These are phyloP conservation scores for Leptographium radiaticola DNA, from an alignment of 2,329 filamentous ascomycete species.

Conservation along the genomic window DNA sequence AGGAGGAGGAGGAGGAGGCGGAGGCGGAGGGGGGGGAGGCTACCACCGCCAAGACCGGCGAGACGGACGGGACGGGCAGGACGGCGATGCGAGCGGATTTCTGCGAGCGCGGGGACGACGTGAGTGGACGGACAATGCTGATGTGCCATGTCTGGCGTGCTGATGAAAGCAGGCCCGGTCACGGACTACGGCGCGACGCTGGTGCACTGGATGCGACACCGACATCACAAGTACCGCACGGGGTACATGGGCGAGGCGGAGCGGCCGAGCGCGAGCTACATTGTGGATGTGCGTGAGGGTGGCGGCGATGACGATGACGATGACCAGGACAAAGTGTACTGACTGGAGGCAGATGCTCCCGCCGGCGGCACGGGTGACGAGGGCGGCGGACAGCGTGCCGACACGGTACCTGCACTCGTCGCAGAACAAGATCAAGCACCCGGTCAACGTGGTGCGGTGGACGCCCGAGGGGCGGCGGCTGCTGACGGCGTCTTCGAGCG, in stretches of 20 bases:
- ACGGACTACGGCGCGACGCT: constrained; percentile 89
- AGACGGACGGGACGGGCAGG: constrained; percentile 2
- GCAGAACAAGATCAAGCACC: constrained; percentile 94
- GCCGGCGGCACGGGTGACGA: constrained; percentile 60
- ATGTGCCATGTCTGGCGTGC: neutral
- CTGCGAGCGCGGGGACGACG: constrained; percentile 11
- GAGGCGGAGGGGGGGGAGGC: constrained; percentile 6
- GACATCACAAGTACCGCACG: constrained; percentile 63
- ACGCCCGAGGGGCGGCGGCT: constrained; percentile 88
- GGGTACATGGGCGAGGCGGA: constrained; percentile 63
- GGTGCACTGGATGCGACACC: constrained; percentile 80
- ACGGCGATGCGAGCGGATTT: constrained; percentile 6
- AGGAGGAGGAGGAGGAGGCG: constrained; percentile 8
- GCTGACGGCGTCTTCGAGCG: constrained; percentile 87
- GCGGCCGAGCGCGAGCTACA: constrained; percentile 76
- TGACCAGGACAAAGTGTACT: no score
- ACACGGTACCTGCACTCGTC: constrained; percentile 97
- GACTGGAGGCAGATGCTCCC: constrained; percentile 60
- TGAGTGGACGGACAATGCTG: constrained; percentile 1
- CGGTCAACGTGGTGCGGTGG: constrained; percentile 94
- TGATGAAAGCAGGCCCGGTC: constrained; percentile 52
- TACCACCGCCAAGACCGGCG: neutral
- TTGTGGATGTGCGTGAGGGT: constrained; percentile 56
- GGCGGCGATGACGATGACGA: no score
- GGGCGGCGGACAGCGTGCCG: constrained; percentile 75